Evolutionary conservation across 2,329 filamentous ascomycete species (phyloP), one percentile per base, ranked within the genome.

Genomic region (Hyphodiscus sp.): DNA sequence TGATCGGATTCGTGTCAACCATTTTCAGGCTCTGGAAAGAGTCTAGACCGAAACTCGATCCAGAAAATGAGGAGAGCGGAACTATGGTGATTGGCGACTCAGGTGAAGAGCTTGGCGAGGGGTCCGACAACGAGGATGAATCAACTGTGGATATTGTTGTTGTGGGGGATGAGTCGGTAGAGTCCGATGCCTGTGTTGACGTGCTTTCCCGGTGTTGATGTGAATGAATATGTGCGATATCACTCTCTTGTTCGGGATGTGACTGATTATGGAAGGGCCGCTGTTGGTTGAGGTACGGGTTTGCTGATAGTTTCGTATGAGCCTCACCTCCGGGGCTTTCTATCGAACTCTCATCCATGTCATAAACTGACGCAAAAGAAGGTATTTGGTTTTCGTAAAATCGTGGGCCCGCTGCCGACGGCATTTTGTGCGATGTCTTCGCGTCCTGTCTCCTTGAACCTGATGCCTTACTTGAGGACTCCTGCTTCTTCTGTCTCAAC

Each of bases 91-190:
- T 76, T 1, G 91, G 89, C 2, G 94, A 96, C 70, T 96, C 91
- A 9, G 92, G 92, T 1, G 92, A 96, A 20, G 91, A 90, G 50
- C 87, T 92, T 2, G 94, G 91, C 5, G 92, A 96, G 8, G 89
- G 86, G 64, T 97, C 92, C 29, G 91, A 91, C 47, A 94, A 78
- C 29, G 90, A 89, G 9, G 90, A 92, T 5, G 91, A 95, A 72
- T 96, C 92, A 59, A 92, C 89, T 19, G 90, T 96, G 6, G 91
- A 96, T 48, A 94, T 81, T 1, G 92, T 96, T 2, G 91, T 96
- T 8, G 92, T 97, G 1, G 94, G 94, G 9, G 92, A 97, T 20
- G 92, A 96, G 66, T 96, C 91, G 43, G 89, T 89, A 1, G 94
- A 97, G 59, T 89, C 89, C 16, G 87, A 89, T 51, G 79, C 79